Evolutionary conservation across 768 basidiomycete genomes (phyloP), one percentile per base, ranked within the genome.

Genomic region (Gymnopilus dilepis): DNA sequence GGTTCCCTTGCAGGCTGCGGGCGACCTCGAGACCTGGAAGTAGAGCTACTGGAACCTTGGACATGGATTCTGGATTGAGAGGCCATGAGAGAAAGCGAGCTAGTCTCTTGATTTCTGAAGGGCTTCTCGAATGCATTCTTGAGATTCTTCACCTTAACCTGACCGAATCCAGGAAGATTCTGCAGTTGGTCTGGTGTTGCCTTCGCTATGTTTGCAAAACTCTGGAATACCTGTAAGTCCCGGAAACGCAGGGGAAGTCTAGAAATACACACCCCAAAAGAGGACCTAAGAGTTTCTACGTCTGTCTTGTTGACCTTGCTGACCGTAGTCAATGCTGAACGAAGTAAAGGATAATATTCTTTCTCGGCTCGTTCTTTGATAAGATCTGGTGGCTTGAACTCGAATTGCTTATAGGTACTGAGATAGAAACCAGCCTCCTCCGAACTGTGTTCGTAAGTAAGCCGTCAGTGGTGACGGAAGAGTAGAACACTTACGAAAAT

Each of bases 251-350:
- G 50, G n/a, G 63, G 45, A 40, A 55, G 8, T n/a, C 6, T 31
- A 37, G 30, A 21, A 21, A 24, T 30, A 81, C 89, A 59, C 77
- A 98, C 97, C 34, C 95, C 96, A 67, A 96, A 89, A n/a, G 94
- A 90, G 2, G 90, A 89, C 21, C 92, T 86, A 41, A 99, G 79
- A 3, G 97, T 99, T 75, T 94, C 88, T 1, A 96, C 94, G 68
- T 99, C 97, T 3, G 97, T 99, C 80, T 97, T 97, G 77, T 99
- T 99, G 63, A 99, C 94, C 67, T 92, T 94, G 70, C 86, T 90
- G 68, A 99, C 92, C 65, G 86, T 87, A 1, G 97, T 99, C 26
- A 99, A 80, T 1, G 92, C 84, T 19, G 86, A 85, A 58, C 91
- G 91, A 13, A 99, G 74, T 68, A 95, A 83, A 7, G 94, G 87